These are phyloP conservation scores for Trichoderma polysporum DNA, from an alignment of 2,329 filamentous ascomycete genomes.

Conservation along the genomic window DNA sequence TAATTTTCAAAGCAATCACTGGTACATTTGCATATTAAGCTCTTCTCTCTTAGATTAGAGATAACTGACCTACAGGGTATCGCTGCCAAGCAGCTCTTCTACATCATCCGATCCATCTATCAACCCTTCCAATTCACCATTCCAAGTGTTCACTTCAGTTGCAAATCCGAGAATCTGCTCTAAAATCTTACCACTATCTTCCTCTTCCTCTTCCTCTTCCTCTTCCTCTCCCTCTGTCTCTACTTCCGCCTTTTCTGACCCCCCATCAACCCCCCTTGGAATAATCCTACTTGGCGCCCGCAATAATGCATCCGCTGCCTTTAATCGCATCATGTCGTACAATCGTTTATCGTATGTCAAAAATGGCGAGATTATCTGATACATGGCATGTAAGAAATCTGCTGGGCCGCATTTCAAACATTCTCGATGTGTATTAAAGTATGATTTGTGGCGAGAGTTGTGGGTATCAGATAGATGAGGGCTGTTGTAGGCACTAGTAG, in stretches of 20 bases:
- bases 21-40: too few relatives aligned
- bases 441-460: not conserved
- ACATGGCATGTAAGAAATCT: conserved; percentile 15
- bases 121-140: not conserved
- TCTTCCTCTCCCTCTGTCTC: too few relatives aligned
- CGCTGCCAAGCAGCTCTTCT: not conserved
- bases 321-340: conserved; percentile 14
- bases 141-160: not conserved
- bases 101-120: not conserved
- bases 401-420: conserved; percentile 10
- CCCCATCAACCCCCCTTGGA: not conserved
- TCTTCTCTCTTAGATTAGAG: too few relatives aligned
- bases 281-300: conserved; percentile 5
- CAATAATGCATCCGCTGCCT: conserved; percentile 14
- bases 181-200: not conserved
- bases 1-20: too few relatives aligned
- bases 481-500: not conserved
- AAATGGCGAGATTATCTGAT: conserved; percentile 14
- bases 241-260: not conserved
- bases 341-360: conserved; percentile 10
- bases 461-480: not conserved
- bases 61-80: not conserved
- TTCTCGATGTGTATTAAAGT: not conserved
- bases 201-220: not conserved
- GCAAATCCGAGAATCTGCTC: not conserved